phyloP scores from a whole-genome alignment of 2,329 filamentous ascomycete species.

The Colletotrichum lindemuthianum region DNA sequence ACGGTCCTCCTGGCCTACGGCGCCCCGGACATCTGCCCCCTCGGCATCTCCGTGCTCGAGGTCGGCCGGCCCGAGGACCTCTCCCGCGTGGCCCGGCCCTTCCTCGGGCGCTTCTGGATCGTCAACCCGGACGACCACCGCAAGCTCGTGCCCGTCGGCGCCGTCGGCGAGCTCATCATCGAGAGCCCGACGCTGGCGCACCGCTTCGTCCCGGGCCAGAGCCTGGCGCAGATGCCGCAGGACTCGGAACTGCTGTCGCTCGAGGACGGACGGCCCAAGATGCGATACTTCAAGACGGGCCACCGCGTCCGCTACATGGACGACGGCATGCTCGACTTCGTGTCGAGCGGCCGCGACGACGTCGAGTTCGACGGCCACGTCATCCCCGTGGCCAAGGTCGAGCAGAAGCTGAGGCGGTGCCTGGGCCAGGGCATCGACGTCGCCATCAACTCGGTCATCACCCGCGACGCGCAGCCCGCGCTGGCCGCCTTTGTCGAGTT shows the following conservation, averaged over 20 bases:
- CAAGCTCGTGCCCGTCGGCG: constrained; percentile 62
- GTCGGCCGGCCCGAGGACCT: constrained; percentile 49
- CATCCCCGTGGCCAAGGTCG: constrained; percentile 56
- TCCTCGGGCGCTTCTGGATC: constrained; percentile 62
- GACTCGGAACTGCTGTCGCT: constrained; percentile 34
- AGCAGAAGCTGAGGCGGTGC: constrained; percentile 57
- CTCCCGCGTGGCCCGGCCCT: constrained; percentile 57
- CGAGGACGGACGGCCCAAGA: constrained; percentile 42
- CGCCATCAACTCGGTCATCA: constrained; percentile 58
- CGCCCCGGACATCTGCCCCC: constrained; percentile 60
- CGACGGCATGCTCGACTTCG: constrained; percentile 59
- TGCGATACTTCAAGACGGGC: constrained; percentile 59
- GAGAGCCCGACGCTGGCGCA: constrained; percentile 63
- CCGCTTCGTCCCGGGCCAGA: constrained; percentile 45
- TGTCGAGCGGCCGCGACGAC: constrained; percentile 55
- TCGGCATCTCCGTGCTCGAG: constrained; percentile 60
- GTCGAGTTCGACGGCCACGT: constrained; percentile 50
- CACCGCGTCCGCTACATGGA: constrained; percentile 61
- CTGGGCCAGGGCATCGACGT: constrained; percentile 59
- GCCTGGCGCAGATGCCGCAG: constrained; percentile 41
- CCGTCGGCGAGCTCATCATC: constrained; percentile 68
- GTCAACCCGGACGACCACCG: constrained; percentile 62
- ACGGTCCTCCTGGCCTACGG: constrained; percentile 63
- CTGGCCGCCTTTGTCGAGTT: constrained; percentile 62
- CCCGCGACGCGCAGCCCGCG: constrained; percentile 53